Conservation (phyloP, 2,329 filamentous ascomycete genomes). For the Blastomyces emzantsi region DNA sequence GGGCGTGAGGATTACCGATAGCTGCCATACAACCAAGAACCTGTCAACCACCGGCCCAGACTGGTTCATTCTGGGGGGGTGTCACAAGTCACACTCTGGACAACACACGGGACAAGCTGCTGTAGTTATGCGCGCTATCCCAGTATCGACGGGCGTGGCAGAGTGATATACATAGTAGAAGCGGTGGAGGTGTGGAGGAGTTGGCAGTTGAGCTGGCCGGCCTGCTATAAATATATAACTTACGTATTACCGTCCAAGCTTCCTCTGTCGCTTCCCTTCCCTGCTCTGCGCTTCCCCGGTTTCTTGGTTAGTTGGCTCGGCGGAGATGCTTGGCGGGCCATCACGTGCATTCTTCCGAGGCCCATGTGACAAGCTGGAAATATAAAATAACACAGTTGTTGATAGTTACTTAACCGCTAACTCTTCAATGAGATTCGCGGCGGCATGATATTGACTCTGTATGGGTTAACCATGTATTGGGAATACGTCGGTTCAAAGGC, state of each 20-base stretch:
- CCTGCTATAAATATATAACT: neutral
- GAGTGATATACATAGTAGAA: neutral
- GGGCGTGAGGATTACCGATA: constrained; percentile 32
- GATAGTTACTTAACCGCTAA: too few species aligned
- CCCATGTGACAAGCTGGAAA: neutral
- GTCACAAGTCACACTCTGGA: constrained; percentile 8
- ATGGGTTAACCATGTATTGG: too few species aligned
- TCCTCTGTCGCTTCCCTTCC: neutral
- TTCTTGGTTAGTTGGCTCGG: neutral
- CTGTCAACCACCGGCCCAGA: constrained; percentile 24
- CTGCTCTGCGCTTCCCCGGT: neutral
- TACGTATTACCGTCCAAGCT: neutral
- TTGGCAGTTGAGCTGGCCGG: neutral
- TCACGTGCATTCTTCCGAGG: neutral
- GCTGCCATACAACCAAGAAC: constrained; percentile 40
- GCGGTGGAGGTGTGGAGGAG: constrained; percentile 2
- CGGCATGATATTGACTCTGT: too few species aligned
- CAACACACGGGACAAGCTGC: neutral
- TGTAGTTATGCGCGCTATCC: neutral
- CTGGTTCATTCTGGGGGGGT: constrained; percentile 26
- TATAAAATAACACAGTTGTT: too few species aligned
- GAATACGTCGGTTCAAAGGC: too few species aligned
- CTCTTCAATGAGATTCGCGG: too few species aligned
- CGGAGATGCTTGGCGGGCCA: neutral
- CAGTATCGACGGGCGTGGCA: neutral